Percentiles rank a stretch among this genome's conserved stretches.
Evolutionary conservation across 176 grass and related monocot species (phyloP).

Genomic region (Thalia dealbata): DNA sequence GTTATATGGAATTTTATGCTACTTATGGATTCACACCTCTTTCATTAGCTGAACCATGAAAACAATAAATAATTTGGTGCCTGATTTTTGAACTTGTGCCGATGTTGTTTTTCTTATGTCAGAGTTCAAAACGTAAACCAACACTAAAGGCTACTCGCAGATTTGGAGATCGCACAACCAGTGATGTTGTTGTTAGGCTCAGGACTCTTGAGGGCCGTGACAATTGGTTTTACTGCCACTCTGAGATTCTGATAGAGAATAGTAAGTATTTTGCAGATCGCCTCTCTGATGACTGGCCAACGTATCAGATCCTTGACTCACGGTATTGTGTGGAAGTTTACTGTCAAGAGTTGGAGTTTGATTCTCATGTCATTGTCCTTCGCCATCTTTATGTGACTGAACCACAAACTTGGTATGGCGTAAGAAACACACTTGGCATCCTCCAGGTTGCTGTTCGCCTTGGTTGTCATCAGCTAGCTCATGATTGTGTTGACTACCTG

Average conservation of each 20-base stretch:
- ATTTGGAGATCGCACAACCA: conserved; percentile 59
- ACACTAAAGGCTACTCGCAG: conserved; percentile 21
- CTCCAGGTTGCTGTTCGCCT: conserved; percentile 50
- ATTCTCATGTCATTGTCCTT: conserved; percentile 54
- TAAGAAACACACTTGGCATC: conserved; percentile 58
- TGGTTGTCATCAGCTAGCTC: conserved; percentile 34
- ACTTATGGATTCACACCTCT: background rate
- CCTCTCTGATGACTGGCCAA: conserved; percentile 83
- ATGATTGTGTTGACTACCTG: conserved; percentile 49
- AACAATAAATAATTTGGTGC: background rate
- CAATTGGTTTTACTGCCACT: conserved; percentile 88
- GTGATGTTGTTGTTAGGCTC: conserved; percentile 85
- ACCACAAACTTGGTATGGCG: conserved; percentile 58
- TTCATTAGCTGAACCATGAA: background rate
- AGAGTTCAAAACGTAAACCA: conserved; percentile 4
- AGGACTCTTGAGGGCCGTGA: conserved; percentile 74
- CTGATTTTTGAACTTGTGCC: background rate
- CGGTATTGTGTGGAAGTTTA: conserved; percentile 74
- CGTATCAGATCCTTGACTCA: conserved; percentile 87
- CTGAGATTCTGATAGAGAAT: conserved; percentile 43
- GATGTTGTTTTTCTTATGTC: background rate
- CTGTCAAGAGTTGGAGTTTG: conserved; percentile 55
- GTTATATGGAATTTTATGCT: background rate
- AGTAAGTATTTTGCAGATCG: conserved; percentile 79
- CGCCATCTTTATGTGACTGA: conserved; percentile 62